These are phyloP conservation scores for Penicillium antarcticum DNA, from an alignment of 495 filamentous ascomycete genomes.

Conservation along the genomic window DNA sequence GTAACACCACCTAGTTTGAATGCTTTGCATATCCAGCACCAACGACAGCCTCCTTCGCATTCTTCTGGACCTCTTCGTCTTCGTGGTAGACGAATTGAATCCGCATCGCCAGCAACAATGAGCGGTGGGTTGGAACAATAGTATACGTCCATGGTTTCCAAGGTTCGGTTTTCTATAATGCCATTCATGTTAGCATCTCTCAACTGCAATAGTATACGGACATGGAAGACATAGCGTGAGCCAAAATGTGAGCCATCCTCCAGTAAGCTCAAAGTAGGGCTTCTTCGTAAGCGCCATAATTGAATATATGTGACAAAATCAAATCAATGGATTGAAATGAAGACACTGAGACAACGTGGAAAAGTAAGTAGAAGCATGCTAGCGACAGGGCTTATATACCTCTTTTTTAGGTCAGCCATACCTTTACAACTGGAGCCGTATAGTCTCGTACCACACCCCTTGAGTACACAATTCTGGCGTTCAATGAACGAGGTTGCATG, in stretches of 20 bases:
- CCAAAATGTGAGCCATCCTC: constrained; percentile 58
- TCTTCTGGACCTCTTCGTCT: constrained; percentile 19
- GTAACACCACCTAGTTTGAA: background rate
- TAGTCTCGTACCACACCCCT: no score
- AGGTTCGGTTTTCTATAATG: constrained; percentile 34
- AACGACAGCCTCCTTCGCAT: background rate
- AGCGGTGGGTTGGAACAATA: constrained; percentile 42
- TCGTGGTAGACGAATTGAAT: constrained; percentile 28
- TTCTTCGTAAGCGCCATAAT: constrained; percentile 18
- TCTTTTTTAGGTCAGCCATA: no score
- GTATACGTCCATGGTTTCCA: constrained; percentile 45
- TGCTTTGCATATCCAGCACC: background rate
- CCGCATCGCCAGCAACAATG: constrained; percentile 35
- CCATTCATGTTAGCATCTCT: background rate
- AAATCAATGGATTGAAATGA: no score
- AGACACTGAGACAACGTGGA: no score
- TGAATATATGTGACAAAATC: background rate
- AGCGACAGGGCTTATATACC: no score
- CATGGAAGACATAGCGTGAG: constrained; percentile 40
- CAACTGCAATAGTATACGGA: background rate
- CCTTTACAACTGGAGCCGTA: no score
- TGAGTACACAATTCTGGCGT: no score
- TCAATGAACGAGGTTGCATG: no score
- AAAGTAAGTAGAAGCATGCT: no score
- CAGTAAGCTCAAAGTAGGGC: constrained; percentile 56